A percentile compares a stretch with the other conserved stretches of the same genome.
Conservation (phyloP, 2,329 filamentous ascomycete species). For the Ophiocordyceps camponoti-floridani region DNA sequence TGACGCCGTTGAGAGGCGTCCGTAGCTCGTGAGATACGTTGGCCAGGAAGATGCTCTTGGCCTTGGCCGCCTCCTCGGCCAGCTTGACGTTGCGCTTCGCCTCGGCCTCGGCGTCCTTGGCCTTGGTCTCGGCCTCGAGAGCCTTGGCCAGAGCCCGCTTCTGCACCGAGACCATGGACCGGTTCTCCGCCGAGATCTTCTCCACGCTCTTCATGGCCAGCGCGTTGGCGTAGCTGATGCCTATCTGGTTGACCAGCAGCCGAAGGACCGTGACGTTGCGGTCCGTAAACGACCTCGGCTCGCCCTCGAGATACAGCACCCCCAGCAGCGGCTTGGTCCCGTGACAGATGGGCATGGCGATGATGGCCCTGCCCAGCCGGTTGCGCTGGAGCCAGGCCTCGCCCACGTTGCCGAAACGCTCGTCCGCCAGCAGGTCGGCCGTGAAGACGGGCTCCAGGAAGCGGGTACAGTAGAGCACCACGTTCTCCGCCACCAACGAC, state of each 20-base stretch:
- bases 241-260: slow-evolving; percentile 63
- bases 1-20: slow-evolving; percentile 73
- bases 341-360: slow-evolving; percentile 64
- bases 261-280: slow-evolving; percentile 48
- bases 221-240: slow-evolving; percentile 52
- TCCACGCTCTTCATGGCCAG: slow-evolving; percentile 53
- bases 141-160: slow-evolving; percentile 57
- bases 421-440: slow-evolving; percentile 55
- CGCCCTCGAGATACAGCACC: slow-evolving; percentile 57
- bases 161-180: slow-evolving; percentile 61
- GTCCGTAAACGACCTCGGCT: slow-evolving; percentile 61
- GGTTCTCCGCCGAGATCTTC: slow-evolving; percentile 61
- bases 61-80: slow-evolving; percentile 68
- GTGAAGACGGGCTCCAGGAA: slow-evolving; percentile 63
- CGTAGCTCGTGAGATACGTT: slow-evolving; percentile 70
- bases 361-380: slow-evolving; percentile 54
- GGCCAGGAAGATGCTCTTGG: slow-evolving; percentile 64
- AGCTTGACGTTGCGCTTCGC: slow-evolving; percentile 65
- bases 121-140: slow-evolving; percentile 55
- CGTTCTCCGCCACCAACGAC: slow-evolving; percentile 55
- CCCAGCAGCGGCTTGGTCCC: slow-evolving; percentile 53
- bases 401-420: slow-evolving; percentile 60
- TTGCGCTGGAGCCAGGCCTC: slow-evolving; percentile 51
- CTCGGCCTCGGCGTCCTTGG: slow-evolving; percentile 58
- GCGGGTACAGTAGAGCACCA: slow-evolving; percentile 58